Conservation (phyloP, 257 asterid genomes). For the Linderniella brevidens region DNA sequence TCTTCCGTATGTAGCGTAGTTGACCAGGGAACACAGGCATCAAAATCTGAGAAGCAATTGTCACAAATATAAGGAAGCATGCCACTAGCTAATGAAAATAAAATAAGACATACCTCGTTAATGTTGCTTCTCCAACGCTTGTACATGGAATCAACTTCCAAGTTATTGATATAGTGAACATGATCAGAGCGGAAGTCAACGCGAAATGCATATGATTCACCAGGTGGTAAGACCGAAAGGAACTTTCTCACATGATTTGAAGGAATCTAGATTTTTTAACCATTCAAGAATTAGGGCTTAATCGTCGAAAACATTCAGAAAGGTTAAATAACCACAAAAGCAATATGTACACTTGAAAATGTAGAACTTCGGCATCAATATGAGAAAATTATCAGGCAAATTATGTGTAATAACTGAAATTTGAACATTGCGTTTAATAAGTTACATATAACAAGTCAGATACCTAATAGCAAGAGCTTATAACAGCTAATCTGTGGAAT, state of each 20-base stretch:
- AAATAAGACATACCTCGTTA: conserved; percentile 49
- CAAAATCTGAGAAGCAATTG: conserved; percentile 43
- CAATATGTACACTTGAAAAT: neutral
- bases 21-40: conserved; percentile 99
- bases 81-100: neutral
- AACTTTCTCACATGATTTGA: conserved; percentile 55
- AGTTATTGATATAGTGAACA: conserved; percentile 84
- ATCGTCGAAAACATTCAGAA: conserved; percentile 9
- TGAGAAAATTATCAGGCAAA: no score
- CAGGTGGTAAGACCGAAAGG: conserved; percentile 75
- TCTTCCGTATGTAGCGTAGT: conserved; percentile 91
- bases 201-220: conserved; percentile 60
- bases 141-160: conserved; percentile 87
- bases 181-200: conserved; percentile 85
- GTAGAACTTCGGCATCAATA: no score
- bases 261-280: conserved; percentile 48
- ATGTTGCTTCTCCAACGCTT: conserved; percentile 91
- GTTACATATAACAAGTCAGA: no score
- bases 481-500: no score
- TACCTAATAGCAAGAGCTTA: no score
- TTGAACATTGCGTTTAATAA: no score
- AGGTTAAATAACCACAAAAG: conserved; percentile 10
- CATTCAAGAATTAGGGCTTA: conserved; percentile 12
- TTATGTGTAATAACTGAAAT: no score
- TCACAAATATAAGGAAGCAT: conserved; percentile 2